phyloP scores from a whole-genome alignment of 805 yeast species.

The Starmera quercuum region DNA sequence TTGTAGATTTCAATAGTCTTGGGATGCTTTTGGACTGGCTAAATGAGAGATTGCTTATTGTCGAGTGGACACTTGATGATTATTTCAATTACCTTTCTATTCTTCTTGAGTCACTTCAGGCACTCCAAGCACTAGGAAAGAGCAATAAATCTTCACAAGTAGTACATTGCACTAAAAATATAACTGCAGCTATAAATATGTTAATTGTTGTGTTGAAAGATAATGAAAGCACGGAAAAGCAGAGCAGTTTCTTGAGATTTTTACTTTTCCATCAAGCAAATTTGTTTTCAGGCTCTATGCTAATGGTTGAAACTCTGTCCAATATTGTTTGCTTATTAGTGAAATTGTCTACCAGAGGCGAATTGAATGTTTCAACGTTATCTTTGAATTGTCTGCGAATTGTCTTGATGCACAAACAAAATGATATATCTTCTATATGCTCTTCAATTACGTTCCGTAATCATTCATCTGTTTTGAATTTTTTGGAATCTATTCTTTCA shows the following conservation, averaged over 20 bases:
- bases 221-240: slow-evolving; percentile 14
- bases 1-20: slow-evolving; percentile 13
- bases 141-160: slow-evolving; percentile 9
- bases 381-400: slow-evolving; percentile 25
- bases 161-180: slow-evolving; percentile 9
- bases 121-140: slow-evolving; percentile 12
- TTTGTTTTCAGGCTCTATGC: slow-evolving; percentile 20
- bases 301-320: slow-evolving; percentile 26
- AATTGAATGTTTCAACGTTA: slow-evolving; percentile 8
- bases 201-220: slow-evolving; percentile 13
- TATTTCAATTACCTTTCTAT: slow-evolving; percentile 19
- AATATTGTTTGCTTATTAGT: slow-evolving; percentile 24
- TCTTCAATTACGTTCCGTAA: slow-evolving; percentile 19
- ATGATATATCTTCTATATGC: slow-evolving; percentile 19
- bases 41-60: slow-evolving; percentile 12
- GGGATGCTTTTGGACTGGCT: slow-evolving; percentile 12
- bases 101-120: slow-evolving; percentile 13
- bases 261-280: slow-evolving; percentile 24
- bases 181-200: slow-evolving; percentile 10
- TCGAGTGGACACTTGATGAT: slow-evolving; percentile 19
- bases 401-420: slow-evolving; percentile 23
- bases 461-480: slow-evolving; percentile 11
- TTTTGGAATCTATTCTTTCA: slow-evolving; percentile 17
- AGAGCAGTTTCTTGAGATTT: slow-evolving; percentile 20
- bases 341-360: slow-evolving; percentile 9